Evolutionary conservation across 2,329 filamentous ascomycete genomes (phyloP), one percentile per base, ranked within the genome.

Genomic region (Ophiosphaerella narmari): DNA sequence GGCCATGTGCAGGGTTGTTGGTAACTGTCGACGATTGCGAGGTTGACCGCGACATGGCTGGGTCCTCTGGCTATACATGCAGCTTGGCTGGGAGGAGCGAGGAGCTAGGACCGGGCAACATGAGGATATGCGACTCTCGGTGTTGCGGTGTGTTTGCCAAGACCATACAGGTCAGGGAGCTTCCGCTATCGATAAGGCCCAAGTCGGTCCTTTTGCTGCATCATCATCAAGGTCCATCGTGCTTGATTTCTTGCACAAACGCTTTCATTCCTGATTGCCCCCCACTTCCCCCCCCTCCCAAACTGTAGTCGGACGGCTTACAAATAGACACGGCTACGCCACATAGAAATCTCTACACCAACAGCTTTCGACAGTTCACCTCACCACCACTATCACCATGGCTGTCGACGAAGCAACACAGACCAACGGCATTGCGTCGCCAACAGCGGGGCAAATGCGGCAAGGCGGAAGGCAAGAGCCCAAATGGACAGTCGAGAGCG

Each of bases 401-500:
- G 18, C 62, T 4, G 48, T 54, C 48, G 62, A 71, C 60, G 68
- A 76, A 52, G 69, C 71, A 51, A 68, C 69, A n/a, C 71, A 77
- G 51, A 75, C 74, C 47, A 77, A 77, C 54, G 67, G 65, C 44
- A 60, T 72, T 35, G 64, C 74, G 16, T 50, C 64, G 41, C 65
- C 72, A 33, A 55, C 56, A 14, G 73, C 74, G 24, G 73, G 72
- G 46, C 56, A 74, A 31, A 57, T 74, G 24, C 67, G 64, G 57
- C 55, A 52, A 45, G 69, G 64, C 12, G 56, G 60, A 29, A 52
- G 54, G 5, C 35, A 58, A 36, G 43, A 58, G 33, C 37, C 42
- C 29, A 42, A 45, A 31, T 80, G 78, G 78, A 75, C 73, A 26
- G 74, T 76, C 52, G 70, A 77, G 52, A 75, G 72, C 49, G 77